Conservation (phyloP, 139 green algal genomes). For the Asterochloris sp. region DNA sequence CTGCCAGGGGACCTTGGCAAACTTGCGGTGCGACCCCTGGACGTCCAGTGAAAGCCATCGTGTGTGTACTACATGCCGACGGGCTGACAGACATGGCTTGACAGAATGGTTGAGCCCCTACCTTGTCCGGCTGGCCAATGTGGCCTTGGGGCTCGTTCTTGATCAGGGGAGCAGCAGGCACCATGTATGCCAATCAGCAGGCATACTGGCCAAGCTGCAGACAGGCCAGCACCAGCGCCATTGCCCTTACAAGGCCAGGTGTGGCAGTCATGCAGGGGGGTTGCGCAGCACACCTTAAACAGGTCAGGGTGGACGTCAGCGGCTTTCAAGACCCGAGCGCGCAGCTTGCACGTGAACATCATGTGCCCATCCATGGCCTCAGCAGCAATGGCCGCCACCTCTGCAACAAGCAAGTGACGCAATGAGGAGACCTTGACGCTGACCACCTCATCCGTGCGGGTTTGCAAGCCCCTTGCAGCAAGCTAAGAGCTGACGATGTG, state of each 20-base stretch:
- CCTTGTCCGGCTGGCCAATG: background rate
- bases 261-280: background rate
- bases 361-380: slow-evolving; percentile 91
- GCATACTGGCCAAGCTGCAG: background rate
- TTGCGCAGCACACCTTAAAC: background rate
- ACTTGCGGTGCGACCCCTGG: slow-evolving; percentile 32
- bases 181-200: background rate
- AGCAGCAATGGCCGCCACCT: slow-evolving; percentile 79
- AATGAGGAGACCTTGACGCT: too few relatives aligned
- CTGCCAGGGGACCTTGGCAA: slow-evolving; percentile 48
- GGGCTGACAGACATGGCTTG: background rate
- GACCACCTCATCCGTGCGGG: too few relatives aligned
- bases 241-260: background rate
- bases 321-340: slow-evolving; percentile 47
- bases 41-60: too few relatives aligned
- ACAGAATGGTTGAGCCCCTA: background rate
- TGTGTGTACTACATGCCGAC: too few relatives aligned
- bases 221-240: background rate
- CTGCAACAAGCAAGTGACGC: slow-evolving; percentile 16
- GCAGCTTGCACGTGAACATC: slow-evolving; percentile 77
- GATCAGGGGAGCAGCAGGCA: background rate
- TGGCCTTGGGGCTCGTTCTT: background rate
- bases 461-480: too few relatives aligned
- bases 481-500: too few relatives aligned
- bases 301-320: slow-evolving; percentile 50